Base-by-base conservation (phyloP, 148 eudicot species). In the Rhododendron williamsianum region DNA sequence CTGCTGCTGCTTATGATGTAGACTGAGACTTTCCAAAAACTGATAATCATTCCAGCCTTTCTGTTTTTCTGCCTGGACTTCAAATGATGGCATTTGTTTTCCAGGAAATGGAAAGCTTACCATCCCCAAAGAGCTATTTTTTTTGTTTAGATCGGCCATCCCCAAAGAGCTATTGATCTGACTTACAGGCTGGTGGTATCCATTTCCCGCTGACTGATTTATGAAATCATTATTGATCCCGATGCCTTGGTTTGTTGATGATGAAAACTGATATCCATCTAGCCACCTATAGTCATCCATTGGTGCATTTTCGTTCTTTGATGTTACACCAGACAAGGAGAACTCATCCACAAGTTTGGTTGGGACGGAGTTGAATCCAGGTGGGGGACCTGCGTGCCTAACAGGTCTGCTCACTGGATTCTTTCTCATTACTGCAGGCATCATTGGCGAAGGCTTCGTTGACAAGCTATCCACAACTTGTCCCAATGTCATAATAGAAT, bases 251-350 rank as follows among this genome's bases (percentile, higher is more conserved):
- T 65, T 65, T 51, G 86, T 87, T 27, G 91, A 67, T 27, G 95
- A 87, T 56, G 94, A 93, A 56, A 90, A 86, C 87, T 92, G 89
- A 87, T 93, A 94, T 46, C 95, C 98, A 93, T 97, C 98, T n/a
- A 97, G 89, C 99, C 98, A 97, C 83, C 96, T 93, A 87, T 97
- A 97, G 85, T 97, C 96, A 90, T 95, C 99, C 87, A 92, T 83
- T 41, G 83, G 86, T 11, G 86, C 90, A 85, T 87, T 90, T 71
- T 88, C 92, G 80, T 85, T 92, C 87, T 90, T 89, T 86, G 88
- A 36, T 21, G 84, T 41, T 49, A 76, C 71, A 84, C 88, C 89
- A 82, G 51, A 84, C 72, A 54, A 73, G 36, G 72, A 65, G 18
- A 89, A 72, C 83, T 91, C 92, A 52, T 90, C 92, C 80, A 86